A percentile compares a stretch with the other conserved stretches of the same genome.
phyloP scores from a whole-genome alignment of 1,139 yeast species.

The Kodamaea derodonti region DNA sequence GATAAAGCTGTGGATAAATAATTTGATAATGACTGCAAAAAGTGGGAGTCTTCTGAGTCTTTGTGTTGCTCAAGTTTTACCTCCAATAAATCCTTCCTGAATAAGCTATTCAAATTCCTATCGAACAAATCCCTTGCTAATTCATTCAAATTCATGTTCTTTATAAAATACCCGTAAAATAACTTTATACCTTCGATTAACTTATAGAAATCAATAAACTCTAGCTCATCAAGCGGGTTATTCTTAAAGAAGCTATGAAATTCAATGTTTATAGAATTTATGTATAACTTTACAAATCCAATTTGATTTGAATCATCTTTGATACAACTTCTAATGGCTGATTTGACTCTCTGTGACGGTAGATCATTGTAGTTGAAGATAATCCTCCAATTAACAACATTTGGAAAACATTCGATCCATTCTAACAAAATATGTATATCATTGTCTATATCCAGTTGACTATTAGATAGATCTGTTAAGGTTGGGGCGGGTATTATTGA shows the following conservation, averaged over 20 bases:
- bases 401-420: slow-evolving; percentile 32
- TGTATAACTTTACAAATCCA: slow-evolving; percentile 33
- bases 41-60: not conserved
- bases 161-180: slow-evolving; percentile 16
- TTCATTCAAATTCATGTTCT: slow-evolving; percentile 19
- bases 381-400: slow-evolving; percentile 7
- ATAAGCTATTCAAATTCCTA: slow-evolving; percentile 25
- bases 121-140: slow-evolving; percentile 20
- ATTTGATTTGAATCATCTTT: slow-evolving; percentile 32
- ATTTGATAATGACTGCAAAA: not conserved
- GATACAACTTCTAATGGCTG: slow-evolving; percentile 37
- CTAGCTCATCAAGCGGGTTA: slow-evolving; percentile 4
- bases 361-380: slow-evolving; percentile 12
- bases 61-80: not conserved
- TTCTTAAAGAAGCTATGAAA: slow-evolving; percentile 8
- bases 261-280: slow-evolving; percentile 26
- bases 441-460: slow-evolving; percentile 35
- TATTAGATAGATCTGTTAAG: slow-evolving; percentile 20
- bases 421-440: slow-evolving; percentile 36
- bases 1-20: not conserved
- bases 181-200: slow-evolving; percentile 13
- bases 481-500: slow-evolving; percentile 14
- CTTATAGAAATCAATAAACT: slow-evolving; percentile 11
- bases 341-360: slow-evolving; percentile 34
- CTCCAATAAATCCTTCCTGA: slow-evolving; percentile 6